Evolutionary conservation across 1,139 yeast species (phyloP), one percentile per base, ranked within the genome.

Genomic region (Kodamaea arcana): DNA sequence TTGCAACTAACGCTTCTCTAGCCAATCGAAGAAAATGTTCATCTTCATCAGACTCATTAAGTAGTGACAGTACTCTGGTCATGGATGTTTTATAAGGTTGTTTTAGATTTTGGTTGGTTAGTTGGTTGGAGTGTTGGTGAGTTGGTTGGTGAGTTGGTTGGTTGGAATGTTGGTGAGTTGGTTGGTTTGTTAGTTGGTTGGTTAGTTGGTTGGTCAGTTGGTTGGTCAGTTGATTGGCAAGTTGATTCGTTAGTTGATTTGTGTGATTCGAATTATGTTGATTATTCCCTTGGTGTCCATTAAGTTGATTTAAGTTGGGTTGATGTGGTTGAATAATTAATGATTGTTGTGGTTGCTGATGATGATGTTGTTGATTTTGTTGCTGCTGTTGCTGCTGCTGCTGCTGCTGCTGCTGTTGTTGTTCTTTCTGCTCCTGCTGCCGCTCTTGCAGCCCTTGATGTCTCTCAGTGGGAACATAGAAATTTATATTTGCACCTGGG

Each of bases 1-100:
- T 69, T 26, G 73, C 73, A 11, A 67, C 74, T 15, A 69, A 50
- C 1, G 75, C 75, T 40, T 69, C 74, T 37, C 66, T 56, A 2
- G 75, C 75, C 30, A 69, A 48, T 23, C 68, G 52, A 24, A 68
- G 57, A 39, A 69, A 69, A 20, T 63, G 53, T 30, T 60, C 62
- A 42, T 69, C 75, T 40, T 67, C 75, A 43, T 62, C 67, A 24
- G 45, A 42, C 29, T 48, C 44, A 29, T 39, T 39, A 14, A 36
- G 27, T 13, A 36, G 33, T 15, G 36, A 31, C 29, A 26, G 34
- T 13, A 36, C 40, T 11, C 41, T 21, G 18, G 35, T 38, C 12
- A 38, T 38, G 30, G 34, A 16, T 28, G 13, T n/a, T 30, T 29
- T 5, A 31, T 13, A 13, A 10, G 27, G 15, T 37, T 34, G 27